Conservation (phyloP, 75 land plant genomes). For the Picea sitchensis region DNA sequence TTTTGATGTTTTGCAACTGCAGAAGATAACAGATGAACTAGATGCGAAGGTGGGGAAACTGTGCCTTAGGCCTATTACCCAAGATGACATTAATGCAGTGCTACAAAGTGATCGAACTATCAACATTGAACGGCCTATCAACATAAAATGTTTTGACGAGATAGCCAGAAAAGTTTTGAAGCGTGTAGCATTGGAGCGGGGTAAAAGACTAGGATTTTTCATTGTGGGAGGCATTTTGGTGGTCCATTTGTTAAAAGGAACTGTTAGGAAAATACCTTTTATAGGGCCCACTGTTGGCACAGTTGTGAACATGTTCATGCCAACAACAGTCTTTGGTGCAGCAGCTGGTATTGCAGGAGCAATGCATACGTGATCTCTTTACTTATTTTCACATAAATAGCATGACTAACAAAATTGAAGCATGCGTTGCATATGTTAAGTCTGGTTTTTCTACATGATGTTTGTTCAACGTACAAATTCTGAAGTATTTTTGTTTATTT, state of each 20-base stretch:
- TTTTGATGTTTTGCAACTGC: no score
- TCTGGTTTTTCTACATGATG: no score
- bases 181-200: constrained; percentile 36
- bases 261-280: constrained; percentile 30
- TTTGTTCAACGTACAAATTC: no score
- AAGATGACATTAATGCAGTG: constrained; percentile 30
- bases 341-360: constrained; percentile 45
- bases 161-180: constrained; percentile 30
- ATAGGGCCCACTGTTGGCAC: constrained; percentile 38
- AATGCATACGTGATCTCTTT: constrained; percentile 11
- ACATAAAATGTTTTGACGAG: constrained; percentile 30
- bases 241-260: constrained; percentile 39
- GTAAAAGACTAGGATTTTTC: constrained; percentile 49
- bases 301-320: constrained; percentile 22
- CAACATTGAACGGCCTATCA: constrained; percentile 17
- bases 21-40: constrained; percentile 15
- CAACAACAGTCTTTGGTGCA: constrained; percentile 36
- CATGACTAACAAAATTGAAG: no score
- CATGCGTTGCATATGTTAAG: no score
- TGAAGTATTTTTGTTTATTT: no score
- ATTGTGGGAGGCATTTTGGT: constrained; percentile 37
- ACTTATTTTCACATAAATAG: no score
- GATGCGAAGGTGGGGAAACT: constrained; percentile 41
- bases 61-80: constrained; percentile 29
- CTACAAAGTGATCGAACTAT: constrained; percentile 16